Base-by-base conservation (phyloP, 75 land plant genomes). In the Cryptomeria japonica region DNA sequence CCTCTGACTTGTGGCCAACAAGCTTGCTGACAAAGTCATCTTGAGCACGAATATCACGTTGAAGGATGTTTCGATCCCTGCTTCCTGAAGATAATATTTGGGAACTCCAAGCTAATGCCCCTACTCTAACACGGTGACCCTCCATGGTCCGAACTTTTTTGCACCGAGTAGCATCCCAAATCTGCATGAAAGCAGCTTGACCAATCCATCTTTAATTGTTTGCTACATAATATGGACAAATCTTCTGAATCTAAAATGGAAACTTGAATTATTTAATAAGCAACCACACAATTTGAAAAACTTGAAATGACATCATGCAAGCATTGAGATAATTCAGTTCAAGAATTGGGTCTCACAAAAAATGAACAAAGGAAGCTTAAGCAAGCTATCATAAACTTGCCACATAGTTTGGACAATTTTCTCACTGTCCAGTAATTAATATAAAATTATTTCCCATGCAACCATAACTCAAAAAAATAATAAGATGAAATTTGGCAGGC, bases 1-100 rank as follows among this genome's bases (percentile, higher is more conserved):
- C 99, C 94, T 98, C 99, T 55, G 99, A 98, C 90, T 96, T 95
- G 87, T 98, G 99, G 12, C 99, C 99, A 38, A 91, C 94, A 70
- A 98, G 94, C 87, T 95, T 98, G 92, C 93, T 94, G 15, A 95
- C 89, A 86, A 90, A 96, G 84, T 98, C 98, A 70, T 91, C 93
- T 25, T 93, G 85, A 46, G 91, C 96, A 28, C 99, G 96, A 73
- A 98, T 88, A 92, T 98, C 99, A 73, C 97, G 99, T 73, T 98
- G 97, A 85, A 98, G 94, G 44, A 98, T 98, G 88, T 91, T 95
- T 1, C 94, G 87, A 89, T 98, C 99, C 85, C 99, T 95, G 87
- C 99, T 98, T 53, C 99, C 99, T 53, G 99, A 98, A 41, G 99
- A 90, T 78, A 98, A 86, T 28, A 95, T 91, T 88, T 95, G 91